Evolutionary conservation across 2,329 filamentous ascomycete genomes (phyloP), one percentile per base, ranked within the genome.

Genomic region (Chaetomium globosum): DNA sequence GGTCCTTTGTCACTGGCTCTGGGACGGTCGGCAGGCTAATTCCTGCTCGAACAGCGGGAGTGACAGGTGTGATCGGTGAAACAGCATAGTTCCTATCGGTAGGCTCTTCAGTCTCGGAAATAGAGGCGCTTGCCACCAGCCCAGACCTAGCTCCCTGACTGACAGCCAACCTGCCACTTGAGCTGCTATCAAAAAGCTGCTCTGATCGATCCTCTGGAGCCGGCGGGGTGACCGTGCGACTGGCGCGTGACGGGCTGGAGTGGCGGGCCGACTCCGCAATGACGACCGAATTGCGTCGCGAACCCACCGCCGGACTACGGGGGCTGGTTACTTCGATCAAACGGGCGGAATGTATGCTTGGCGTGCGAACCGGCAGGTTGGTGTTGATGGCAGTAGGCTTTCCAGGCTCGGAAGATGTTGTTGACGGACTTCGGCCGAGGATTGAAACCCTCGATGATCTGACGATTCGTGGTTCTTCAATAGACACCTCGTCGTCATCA

Each of bases 391-490:
- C 76, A 36, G 76, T 74, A 61, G 71, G 79, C 67, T 70, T 80
- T 31, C 77, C 78, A 49, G 76, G 75, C 8, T 86, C 84, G 0
- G 83, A 83, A 1, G 76, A 74, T 2, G 81, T 76, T 2, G 82
- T 81, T 0, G 83, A 84, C 36, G 79, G 79, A 68, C 75, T 77
- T 28, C 80, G 80, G 39, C 83, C 83, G 33, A 80, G 79, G 30
- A 86, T 80, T 3, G 85, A 87, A 9, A 87, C 78, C 43, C 85
- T 79, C 3, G 84, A 81, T 0, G 84, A 85, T 0, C 82, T 87
- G 62, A 87, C 68, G 33, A 87, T 84, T 70, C 86, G 79, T 2
- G 84, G 82, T 70, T 85, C 81, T 80, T 90, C 83, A 73, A 85
- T 74, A 79, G 86, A 77, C 70, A 84, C 59, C 73, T 79, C 57